These are phyloP conservation scores for Salvia splendens DNA, from an alignment of 257 asterid species.

Conservation along the genomic window DNA sequence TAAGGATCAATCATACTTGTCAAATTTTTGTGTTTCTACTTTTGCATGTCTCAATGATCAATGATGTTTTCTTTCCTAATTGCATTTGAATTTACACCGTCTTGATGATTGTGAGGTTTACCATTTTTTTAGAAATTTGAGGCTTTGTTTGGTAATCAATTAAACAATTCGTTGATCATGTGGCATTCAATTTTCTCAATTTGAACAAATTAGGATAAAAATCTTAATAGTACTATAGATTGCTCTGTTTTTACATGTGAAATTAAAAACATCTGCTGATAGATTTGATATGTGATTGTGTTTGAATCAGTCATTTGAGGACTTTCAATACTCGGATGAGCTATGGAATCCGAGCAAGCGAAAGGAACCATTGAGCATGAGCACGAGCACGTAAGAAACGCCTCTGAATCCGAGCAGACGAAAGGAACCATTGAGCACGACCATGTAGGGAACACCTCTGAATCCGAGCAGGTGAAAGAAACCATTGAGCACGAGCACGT, in stretches of 20 bases:
- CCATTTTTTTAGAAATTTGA: neutral
- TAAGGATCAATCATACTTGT: too few species aligned
- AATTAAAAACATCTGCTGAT: neutral
- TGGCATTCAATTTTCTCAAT: neutral
- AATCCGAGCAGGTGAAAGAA: too few species aligned
- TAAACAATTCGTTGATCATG: neutral
- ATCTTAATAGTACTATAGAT: neutral
- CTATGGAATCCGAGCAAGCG: conserved; percentile 47
- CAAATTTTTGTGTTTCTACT: neutral
- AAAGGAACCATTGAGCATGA: conserved; percentile 17
- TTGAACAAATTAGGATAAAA: neutral
- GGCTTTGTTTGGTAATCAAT: neutral
- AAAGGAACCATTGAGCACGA: too few species aligned
- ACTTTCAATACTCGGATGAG: conserved; percentile 17
- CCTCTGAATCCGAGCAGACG: conserved; percentile 19
- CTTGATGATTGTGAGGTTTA: neutral
- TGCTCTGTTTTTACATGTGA: neutral
- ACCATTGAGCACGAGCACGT: too few species aligned
- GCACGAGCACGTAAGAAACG: conserved; percentile 16
- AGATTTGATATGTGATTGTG: neutral
- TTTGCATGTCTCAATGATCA: conserved; percentile 23
- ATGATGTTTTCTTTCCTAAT: neutral
- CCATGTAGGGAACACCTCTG: too few species aligned
- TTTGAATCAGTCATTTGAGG: conserved; percentile 1
- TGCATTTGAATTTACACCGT: too few species aligned